phyloP scores from a whole-genome alignment of 2,329 filamentous ascomycete genomes.

The Apiospora arundinis region DNA sequence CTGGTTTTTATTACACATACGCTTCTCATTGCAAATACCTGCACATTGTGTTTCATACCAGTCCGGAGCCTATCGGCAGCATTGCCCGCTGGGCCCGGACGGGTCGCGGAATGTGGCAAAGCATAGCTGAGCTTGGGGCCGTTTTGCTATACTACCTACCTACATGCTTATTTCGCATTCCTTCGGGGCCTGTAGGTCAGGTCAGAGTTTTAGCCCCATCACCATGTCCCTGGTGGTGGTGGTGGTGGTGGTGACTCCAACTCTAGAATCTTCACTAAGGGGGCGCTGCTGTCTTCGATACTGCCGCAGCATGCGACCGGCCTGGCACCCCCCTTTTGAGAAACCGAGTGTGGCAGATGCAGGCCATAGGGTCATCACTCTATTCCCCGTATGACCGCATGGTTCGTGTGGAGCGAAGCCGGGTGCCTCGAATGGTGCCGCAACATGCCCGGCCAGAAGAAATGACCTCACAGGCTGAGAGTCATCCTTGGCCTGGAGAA shows the following conservation, averaged over 20 bases:
- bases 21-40: background rate
- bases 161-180: background rate
- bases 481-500: background rate
- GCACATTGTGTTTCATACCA: constrained; percentile 4
- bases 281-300: background rate
- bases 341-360: background rate
- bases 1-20: background rate
- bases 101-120: constrained; percentile 7
- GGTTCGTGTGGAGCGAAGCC: background rate
- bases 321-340: background rate
- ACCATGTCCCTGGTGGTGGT: background rate
- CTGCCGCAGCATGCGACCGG: background rate
- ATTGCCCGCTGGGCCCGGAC: background rate
- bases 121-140: background rate
- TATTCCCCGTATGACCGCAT: background rate
- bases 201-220: background rate
- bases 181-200: background rate
- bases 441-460: background rate
- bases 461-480: constrained; percentile 3
- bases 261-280: background rate
- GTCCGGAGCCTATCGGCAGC: background rate
- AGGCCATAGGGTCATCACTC: constrained; percentile 7
- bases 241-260: background rate
- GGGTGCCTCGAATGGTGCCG: background rate
- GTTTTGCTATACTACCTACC: constrained; percentile 2